A percentile compares a stretch with the other conserved stretches of the same genome.
phyloP scores from a whole-genome alignment of 306 rosid species.

The Dalbergia cultrata region DNA sequence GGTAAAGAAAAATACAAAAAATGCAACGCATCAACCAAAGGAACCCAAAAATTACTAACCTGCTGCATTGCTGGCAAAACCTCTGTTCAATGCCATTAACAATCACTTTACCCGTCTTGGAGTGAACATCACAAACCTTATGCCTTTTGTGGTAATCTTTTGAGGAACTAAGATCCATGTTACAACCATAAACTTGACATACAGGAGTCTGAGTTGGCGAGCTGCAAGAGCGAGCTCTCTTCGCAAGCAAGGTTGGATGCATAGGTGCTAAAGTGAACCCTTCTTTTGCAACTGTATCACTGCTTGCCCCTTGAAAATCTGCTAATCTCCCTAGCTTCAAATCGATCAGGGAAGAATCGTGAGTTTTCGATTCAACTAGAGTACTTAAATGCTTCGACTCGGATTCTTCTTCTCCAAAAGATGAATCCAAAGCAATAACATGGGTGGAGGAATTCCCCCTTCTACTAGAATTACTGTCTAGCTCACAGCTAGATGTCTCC shows the following conservation, averaged over 20 bases:
- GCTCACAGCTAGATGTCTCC: conserved; percentile 58
- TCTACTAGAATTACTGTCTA: conserved; percentile 54
- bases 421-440: conserved; percentile 64
- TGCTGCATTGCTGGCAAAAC: conserved; percentile 94
- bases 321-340: conserved; percentile 73
- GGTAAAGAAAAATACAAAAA: neutral
- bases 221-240: conserved; percentile 61
- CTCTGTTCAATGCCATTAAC: conserved; percentile 86
- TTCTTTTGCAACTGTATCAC: conserved; percentile 43
- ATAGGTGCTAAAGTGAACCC: conserved; percentile 45
- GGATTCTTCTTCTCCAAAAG: conserved; percentile 63
- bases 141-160: conserved; percentile 88
- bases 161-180: conserved; percentile 76
- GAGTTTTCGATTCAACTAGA: conserved; percentile 51
- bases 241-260: conserved; percentile 41
- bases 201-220: conserved; percentile 59
- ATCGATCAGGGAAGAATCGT: conserved; percentile 64
- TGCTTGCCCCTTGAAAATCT: conserved; percentile 53
- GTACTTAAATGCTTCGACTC: conserved; percentile 59
- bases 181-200: conserved; percentile 85
- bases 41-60: conserved; percentile 51
- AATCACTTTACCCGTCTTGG: conserved; percentile 77
- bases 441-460: conserved; percentile 60
- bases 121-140: conserved; percentile 85
- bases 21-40: conserved; percentile 1